phyloP scores from a whole-genome alignment of 176 grass and related monocot species.

The Oryza punctata region DNA sequence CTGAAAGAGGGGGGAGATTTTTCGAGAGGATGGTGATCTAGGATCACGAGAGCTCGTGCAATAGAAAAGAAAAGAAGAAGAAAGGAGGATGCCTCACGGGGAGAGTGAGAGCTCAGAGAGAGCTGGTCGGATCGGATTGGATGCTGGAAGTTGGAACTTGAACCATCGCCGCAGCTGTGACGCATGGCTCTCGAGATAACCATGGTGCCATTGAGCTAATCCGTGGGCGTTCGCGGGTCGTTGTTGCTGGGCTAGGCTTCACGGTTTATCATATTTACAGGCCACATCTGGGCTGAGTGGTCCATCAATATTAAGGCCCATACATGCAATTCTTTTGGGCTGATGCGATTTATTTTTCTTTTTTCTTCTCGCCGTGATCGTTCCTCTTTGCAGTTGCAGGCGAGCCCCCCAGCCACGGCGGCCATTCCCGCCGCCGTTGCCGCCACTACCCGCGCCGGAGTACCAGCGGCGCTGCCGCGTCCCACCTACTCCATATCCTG shows the following conservation, averaged over 20 bases:
- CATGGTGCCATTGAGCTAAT: too few relatives aligned
- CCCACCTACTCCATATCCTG: constrained; percentile 42
- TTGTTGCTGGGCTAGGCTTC: neutral
- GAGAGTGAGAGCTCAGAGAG: neutral
- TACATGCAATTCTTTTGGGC: neutral
- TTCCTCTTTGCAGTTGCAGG: constrained; percentile 36
- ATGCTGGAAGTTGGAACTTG: neutral
- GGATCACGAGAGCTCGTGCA: neutral
- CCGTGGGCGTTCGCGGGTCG: too few relatives aligned
- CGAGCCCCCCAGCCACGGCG: constrained; percentile 25
- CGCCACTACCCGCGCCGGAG: neutral
- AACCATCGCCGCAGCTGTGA: neutral
- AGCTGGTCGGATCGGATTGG: neutral
- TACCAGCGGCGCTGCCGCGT: neutral
- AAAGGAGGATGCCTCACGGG: neutral
- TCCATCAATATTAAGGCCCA: neutral
- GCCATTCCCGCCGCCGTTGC: constrained; percentile 25
- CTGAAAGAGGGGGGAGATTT: neutral
- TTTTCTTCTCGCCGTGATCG: neutral
- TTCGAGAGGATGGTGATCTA: neutral
- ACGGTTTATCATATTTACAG: neutral
- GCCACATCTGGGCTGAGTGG: neutral
- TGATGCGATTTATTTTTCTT: neutral
- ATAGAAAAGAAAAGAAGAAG: neutral
- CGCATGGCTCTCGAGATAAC: too few relatives aligned